Evolutionary conservation across 345 rosid genomes (phyloP).

Genomic region (Eucalyptus guilfoylei): DNA sequence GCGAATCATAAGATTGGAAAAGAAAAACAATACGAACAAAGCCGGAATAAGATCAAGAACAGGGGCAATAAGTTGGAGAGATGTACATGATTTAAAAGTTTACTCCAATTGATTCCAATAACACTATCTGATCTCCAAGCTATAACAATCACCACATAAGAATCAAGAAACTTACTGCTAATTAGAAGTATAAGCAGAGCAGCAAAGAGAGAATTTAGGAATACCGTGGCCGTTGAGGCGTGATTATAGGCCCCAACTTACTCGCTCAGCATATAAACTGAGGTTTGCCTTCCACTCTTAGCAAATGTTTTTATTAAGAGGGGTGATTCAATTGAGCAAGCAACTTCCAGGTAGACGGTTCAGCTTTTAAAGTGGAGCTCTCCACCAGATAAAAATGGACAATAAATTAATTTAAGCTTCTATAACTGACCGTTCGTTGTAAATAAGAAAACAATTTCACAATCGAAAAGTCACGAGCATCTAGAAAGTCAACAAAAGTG

Average conservation of each 20-base stretch:
- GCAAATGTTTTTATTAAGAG: neutral
- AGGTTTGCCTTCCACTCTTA: neutral
- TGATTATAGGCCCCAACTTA: neutral
- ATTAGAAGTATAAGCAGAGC: neutral
- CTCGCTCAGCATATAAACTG: neutral
- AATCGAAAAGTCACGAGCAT: neutral
- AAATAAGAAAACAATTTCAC: neutral
- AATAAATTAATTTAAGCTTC: neutral
- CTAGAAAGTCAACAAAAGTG: neutral
- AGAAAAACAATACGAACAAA: neutral
- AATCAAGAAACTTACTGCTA: neutral
- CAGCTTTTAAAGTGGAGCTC: neutral
- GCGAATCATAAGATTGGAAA: neutral
- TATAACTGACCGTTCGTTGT: neutral
- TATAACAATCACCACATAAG: neutral
- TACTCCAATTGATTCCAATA: neutral
- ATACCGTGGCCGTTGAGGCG: neutral
- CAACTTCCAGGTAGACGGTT: neutral
- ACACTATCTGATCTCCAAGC: neutral
- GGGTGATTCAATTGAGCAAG: neutral
- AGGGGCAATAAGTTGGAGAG: neutral
- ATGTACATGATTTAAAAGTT: neutral
- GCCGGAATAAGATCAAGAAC: neutral
- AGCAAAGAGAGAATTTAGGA: neutral
- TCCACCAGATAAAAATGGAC: neutral